Base-by-base conservation (phyloP, 2,329 filamentous ascomycete genomes). In the Aureobasidium sp. region DNA sequence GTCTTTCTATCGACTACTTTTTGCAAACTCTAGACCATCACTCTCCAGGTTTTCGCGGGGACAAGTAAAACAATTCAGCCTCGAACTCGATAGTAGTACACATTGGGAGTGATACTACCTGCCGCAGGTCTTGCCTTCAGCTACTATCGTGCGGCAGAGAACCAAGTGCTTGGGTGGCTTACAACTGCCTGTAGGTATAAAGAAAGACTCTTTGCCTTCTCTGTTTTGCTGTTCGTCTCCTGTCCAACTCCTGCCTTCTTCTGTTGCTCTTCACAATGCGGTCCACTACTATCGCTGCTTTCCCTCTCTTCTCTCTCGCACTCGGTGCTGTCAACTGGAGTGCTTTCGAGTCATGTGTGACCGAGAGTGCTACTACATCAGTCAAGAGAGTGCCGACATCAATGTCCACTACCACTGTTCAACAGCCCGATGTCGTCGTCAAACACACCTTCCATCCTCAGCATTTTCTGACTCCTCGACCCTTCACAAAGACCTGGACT, bases 281-380 rank as follows among this genome's bases (percentile, higher is more conserved):
- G 15, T 47, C 55, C 35, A 17, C 54, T 47, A 25, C 43, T 25
- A 7, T 43, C 3, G 43, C 55, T 23, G 25, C 43, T 17, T 58
- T 58, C 33, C 55, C 55, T 11, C 25, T 58, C 31, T 58, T 58
- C 43, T 47, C 55, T 31, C 19, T 58, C n/a, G 55, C 43, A 49
- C 43, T 58, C 11, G 55, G 55, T 38, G 42, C 55, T 47, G 31
- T 58, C 33, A 58, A 58, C 33, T 58, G 42, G 42, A 58, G 43
- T 35, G 55, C 55, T 15, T 49, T 58, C 5, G 55, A 58, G n/a
- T 47, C 42, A 38, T 58, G 55, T 31, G 55, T 58, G 31, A 58
- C 55, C 17, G 10, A 40, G 11, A 58, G 55, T 31, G 55, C 42
- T 17, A 47, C 55, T 19, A 13, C 55, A 10, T 49, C 55, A 31